Conservation (phyloP, 768 basidiomycete genomes). For the Mycena venus region DNA sequence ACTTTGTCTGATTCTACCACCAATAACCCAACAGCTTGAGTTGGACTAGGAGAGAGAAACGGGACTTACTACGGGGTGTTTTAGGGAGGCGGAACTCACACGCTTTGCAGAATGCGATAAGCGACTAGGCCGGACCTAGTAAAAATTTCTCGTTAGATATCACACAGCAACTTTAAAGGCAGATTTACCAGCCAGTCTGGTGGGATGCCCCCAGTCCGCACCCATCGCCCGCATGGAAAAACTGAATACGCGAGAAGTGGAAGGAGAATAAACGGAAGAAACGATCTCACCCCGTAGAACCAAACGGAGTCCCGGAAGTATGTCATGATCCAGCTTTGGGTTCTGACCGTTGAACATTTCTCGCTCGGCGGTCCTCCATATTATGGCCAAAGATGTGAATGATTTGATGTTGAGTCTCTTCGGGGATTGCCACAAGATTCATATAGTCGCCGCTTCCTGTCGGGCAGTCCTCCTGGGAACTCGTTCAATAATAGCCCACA, state of each 20-base stretch:
- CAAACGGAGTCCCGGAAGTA: constrained; percentile 97
- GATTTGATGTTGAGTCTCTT: constrained; percentile 98
- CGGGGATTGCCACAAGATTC: constrained; percentile 93
- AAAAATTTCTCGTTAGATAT: neutral
- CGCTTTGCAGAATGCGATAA: constrained; percentile 92
- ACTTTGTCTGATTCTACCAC: too few species aligned
- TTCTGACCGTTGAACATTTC: constrained; percentile 96
- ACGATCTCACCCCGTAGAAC: constrained; percentile 85
- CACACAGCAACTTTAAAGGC: neutral
- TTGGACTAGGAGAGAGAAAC: neutral
- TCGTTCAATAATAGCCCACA: neutral
- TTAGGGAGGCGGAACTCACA: constrained; percentile 88
- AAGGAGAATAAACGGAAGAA: neutral
- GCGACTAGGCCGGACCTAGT: constrained; percentile 91
- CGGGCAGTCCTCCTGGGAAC: constrained; percentile 86
- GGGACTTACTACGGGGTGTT: constrained; percentile 88
- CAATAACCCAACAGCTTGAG: too few species aligned
- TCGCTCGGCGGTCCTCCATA: constrained; percentile 85
- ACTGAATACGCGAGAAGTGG: constrained; percentile 59
- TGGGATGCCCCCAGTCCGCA: constrained; percentile 96
- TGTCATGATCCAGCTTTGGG: constrained; percentile 85
- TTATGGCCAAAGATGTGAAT: constrained; percentile 99
- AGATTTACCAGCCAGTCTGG: constrained; percentile 92
- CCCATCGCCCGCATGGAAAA: constrained; percentile 95
- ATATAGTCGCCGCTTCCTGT: constrained; percentile 97